These are phyloP conservation scores for Claviceps pusilla DNA, from an alignment of 2,329 filamentous ascomycete genomes.

Conservation along the genomic window DNA sequence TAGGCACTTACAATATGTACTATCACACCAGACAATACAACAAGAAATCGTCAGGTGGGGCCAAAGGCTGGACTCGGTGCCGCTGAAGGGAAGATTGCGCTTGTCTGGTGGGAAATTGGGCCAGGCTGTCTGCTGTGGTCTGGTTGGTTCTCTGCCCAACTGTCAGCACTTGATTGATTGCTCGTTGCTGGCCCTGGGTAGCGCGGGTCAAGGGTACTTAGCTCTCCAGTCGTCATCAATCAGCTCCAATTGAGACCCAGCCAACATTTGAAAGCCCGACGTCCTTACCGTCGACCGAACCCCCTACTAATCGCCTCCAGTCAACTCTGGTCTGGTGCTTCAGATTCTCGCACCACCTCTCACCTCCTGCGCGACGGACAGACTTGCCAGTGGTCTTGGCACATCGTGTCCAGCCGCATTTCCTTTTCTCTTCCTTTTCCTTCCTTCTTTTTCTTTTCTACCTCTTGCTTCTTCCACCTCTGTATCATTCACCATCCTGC, in stretches of 20 bases:
- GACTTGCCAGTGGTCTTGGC: neutral
- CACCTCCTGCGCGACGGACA: neutral
- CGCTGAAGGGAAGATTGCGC: no score
- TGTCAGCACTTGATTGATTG: no score
- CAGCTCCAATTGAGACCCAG: neutral
- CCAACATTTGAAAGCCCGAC: neutral
- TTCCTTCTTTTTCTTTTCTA: no score
- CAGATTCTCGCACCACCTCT: neutral
- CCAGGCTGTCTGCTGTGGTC: neutral
- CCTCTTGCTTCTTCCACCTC: neutral
- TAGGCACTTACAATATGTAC: no score
- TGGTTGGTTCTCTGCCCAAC: no score
- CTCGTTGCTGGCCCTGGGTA: no score
- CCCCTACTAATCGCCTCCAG: no score
- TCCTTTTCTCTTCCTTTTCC: neutral
- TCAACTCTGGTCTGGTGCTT: neutral
- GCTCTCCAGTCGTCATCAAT: no score
- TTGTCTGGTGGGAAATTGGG: neutral
- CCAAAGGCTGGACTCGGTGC: no score
- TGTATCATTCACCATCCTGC: neutral
- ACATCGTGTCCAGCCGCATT: neutral
- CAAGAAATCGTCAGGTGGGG: no score
- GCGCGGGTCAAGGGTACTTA: no score
- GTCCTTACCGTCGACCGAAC: neutral
- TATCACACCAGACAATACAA: no score